These are phyloP conservation scores for Citrullus colocynthis DNA, from an alignment of 306 rosid genomes.

Conservation along the genomic window DNA sequence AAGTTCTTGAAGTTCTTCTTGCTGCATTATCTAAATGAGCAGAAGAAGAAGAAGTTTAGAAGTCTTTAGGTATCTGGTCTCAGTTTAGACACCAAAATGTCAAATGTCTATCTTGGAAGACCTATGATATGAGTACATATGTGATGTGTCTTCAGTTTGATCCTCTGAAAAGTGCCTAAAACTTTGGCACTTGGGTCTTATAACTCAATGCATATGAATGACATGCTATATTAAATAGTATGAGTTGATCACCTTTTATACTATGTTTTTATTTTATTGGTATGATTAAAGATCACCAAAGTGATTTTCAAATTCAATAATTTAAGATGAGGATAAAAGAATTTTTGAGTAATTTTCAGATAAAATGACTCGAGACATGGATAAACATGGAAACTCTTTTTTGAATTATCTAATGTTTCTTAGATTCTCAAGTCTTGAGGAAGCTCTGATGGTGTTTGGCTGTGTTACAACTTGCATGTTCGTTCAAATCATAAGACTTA, in stretches of 20 bases:
- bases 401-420: not conserved
- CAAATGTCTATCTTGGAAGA: conserved; percentile 6
- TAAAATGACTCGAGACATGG: not conserved
- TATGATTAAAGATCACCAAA: not conserved
- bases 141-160: not conserved
- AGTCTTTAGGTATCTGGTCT: not conserved
- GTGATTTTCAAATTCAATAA: not conserved
- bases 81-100: conserved; percentile 4
- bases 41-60: not conserved
- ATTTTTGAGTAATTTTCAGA: too few relatives aligned
- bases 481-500: too few relatives aligned
- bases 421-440: not conserved
- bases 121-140: not conserved
- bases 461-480: not conserved
- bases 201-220: conserved; percentile 1
- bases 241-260: not conserved
- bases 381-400: not conserved
- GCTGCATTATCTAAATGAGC: not conserved
- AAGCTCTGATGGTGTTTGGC: not conserved
- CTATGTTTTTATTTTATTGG: not conserved
- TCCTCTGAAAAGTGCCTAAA: conserved; percentile 5
- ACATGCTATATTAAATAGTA: not conserved
- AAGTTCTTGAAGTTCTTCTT: not conserved
- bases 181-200: conserved; percentile 4
- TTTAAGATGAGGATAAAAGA: too few relatives aligned